A percentile compares a stretch with the other conserved stretches of the same genome.
phyloP scores from a whole-genome alignment of 2,329 filamentous ascomycete genomes.

The Pseudogymnoascus sp. region DNA sequence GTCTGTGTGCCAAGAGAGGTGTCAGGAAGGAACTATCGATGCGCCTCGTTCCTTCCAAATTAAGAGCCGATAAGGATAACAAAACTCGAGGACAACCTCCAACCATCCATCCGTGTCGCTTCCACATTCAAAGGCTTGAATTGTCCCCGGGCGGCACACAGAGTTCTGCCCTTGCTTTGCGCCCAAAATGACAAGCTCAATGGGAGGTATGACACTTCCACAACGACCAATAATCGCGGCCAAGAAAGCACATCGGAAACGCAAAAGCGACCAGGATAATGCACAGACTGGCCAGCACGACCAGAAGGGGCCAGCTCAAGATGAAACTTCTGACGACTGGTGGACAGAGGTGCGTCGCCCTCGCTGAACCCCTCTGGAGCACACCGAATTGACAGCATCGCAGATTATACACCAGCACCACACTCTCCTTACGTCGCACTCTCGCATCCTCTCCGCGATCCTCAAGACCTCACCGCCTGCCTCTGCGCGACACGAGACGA shows the following conservation, averaged over 20 bases:
- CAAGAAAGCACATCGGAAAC: constrained; percentile 1
- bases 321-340: constrained; percentile 5
- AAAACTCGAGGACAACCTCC: background rate
- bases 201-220: background rate
- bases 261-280: constrained; percentile 7
- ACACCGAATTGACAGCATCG: background rate
- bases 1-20: background rate
- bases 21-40: background rate
- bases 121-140: background rate
- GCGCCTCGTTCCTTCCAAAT: background rate
- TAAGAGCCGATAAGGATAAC: constrained; percentile 4
- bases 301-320: background rate
- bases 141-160: background rate
- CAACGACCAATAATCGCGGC: background rate
- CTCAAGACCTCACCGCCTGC: background rate
- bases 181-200: background rate
- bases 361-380: background rate
- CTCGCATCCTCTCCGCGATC: constrained; percentile 2
- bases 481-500: background rate
- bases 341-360: background rate
- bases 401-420: constrained; percentile 9
- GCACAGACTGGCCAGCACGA: background rate
- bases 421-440: background rate
- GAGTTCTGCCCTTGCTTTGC: background rate
- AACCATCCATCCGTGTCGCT: background rate